These are phyloP conservation scores for Apiotrichum brassicae DNA, from an alignment of 1,284 basidiomycete species.

Conservation along the genomic window DNA sequence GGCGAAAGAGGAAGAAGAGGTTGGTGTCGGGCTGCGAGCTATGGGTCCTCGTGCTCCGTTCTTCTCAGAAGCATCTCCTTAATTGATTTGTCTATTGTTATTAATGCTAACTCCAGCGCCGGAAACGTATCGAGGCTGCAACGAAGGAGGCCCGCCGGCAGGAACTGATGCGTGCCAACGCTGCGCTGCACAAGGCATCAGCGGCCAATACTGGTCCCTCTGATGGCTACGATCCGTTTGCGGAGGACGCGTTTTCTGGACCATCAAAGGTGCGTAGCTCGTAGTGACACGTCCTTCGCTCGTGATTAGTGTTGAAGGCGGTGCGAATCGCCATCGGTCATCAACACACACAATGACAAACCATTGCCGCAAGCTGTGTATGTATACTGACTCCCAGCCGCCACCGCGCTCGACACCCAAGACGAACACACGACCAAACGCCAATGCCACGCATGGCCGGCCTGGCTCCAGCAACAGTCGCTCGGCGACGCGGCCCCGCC, in stretches of 20 bases:
- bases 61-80: neutral
- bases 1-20: conserved; percentile 38
- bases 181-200: conserved; percentile 16
- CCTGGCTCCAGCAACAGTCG: no score
- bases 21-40: conserved; percentile 14
- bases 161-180: conserved; percentile 37
- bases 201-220: neutral
- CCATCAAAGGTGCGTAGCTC: conserved; percentile 14
- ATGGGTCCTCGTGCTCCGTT: no score
- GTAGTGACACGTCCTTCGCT: no score
- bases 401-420: conserved; percentile 1
- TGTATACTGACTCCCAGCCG: neutral
- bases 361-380: no score
- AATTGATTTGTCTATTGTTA: neutral
- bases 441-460: no score
- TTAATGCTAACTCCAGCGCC: conserved; percentile 14
- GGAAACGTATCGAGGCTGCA: conserved; percentile 31
- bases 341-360: no score
- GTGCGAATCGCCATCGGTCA: no score
- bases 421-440: neutral
- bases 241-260: conserved; percentile 27
- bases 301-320: no score
- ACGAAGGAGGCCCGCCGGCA: conserved; percentile 31
- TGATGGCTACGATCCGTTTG: conserved; percentile 38
- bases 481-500: no score